Conservation (phyloP, 169 alveolate genomes). For the Eimeria praecox region DNA sequence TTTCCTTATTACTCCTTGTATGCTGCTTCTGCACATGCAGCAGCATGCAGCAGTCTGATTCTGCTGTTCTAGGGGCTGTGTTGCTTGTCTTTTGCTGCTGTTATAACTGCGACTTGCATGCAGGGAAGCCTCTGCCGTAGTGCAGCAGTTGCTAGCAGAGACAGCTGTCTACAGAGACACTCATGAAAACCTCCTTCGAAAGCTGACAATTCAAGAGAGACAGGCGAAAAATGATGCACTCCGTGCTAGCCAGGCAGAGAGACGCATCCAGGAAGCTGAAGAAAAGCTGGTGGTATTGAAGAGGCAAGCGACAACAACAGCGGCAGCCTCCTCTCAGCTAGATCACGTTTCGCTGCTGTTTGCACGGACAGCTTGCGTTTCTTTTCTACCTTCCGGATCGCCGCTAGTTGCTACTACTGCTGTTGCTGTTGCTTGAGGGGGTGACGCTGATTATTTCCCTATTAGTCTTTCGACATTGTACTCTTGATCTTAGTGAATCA, state of each 20-base stretch:
- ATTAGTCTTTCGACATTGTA: too few relatives aligned
- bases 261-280: slow-evolving; percentile 36
- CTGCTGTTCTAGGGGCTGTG: not conserved
- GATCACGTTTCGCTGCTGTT: not conserved
- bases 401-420: not conserved
- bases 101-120: not conserved
- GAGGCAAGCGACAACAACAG: not conserved
- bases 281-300: slow-evolving; percentile 37
- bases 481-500: too few relatives aligned
- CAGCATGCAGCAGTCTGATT: not conserved
- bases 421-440: not conserved
- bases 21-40: too few relatives aligned
- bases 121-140: slow-evolving; percentile 67
- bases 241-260: slow-evolving; percentile 54
- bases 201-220: slow-evolving; percentile 14
- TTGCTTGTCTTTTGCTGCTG: not conserved
- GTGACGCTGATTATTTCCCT: not conserved
- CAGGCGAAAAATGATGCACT: slow-evolving; percentile 15
- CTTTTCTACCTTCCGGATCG: not conserved
- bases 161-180: slow-evolving; percentile 62
- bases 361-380: too few relatives aligned
- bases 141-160: slow-evolving; percentile 65
- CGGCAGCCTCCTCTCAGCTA: not conserved
- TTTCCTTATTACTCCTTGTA: too few relatives aligned
- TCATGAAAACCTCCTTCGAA: slow-evolving; percentile 34